A percentile compares a stretch with the other conserved stretches of the same genome.
Evolutionary conservation across 805 yeast genomes (phyloP).

Genomic region (Ogataea neopini): DNA sequence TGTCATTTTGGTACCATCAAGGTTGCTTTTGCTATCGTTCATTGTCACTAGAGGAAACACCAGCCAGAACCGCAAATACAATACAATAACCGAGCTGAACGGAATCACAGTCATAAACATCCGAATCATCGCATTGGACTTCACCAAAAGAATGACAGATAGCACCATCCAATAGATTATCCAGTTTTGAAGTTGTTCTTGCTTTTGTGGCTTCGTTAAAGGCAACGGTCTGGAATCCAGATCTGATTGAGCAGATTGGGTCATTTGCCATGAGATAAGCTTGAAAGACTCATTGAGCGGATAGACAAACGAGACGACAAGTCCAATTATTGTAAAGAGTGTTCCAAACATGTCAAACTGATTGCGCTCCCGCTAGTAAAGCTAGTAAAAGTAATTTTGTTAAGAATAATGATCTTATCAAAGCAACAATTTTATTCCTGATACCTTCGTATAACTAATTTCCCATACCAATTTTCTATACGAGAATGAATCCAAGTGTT

Average conservation of each 20-base stretch:
- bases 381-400: not conserved
- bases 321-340: conserved; percentile 36
- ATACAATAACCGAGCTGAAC: conserved; percentile 48
- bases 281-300: conserved; percentile 39
- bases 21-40: conserved; percentile 23
- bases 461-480: not conserved
- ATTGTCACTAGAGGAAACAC: conserved; percentile 44
- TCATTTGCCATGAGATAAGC: conserved; percentile 15
- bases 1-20: conserved; percentile 29
- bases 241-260: not conserved
- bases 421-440: not conserved
- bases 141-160: conserved; percentile 34
- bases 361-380: conserved; percentile 1
- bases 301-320: conserved; percentile 41
- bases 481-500: not conserved
- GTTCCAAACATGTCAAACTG: conserved; percentile 30
- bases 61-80: conserved; percentile 60
- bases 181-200: conserved; percentile 35
- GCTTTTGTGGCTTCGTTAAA: not conserved
- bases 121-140: conserved; percentile 27
- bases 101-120: conserved; percentile 54
- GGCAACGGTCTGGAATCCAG: not conserved
- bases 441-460: not conserved
- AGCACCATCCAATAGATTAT: conserved; percentile 68
- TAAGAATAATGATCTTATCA: not conserved